phyloP scores from a whole-genome alignment of 345 rosid species.

The Boechera divaricarpa region DNA sequence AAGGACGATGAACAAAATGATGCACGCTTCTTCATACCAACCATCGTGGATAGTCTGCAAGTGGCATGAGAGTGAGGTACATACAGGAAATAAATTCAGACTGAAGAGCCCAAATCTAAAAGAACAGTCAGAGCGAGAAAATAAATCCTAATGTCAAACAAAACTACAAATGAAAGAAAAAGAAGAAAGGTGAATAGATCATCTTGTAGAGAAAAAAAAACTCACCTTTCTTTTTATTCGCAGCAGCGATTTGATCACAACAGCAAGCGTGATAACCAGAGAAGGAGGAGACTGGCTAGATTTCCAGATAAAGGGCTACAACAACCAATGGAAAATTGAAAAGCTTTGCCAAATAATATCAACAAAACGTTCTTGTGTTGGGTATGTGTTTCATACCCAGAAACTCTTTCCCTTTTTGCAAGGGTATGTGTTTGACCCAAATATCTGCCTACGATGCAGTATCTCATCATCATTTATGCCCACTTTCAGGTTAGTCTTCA shows the following conservation, averaged over 20 bases:
- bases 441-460: conserved; percentile 56
- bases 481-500: conserved; percentile 56
- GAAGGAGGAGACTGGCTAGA: conserved; percentile 76
- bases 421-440: conserved; percentile 85
- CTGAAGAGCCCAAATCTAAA: neutral
- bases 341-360: neutral
- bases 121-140: neutral
- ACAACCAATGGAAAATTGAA: conserved; percentile 10
- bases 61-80: neutral
- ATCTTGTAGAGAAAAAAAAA: neutral
- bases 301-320: conserved; percentile 79
- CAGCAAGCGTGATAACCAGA: conserved; percentile 71
- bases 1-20: conserved; percentile 65
- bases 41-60: conserved; percentile 65
- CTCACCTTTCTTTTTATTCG: conserved; percentile 73
- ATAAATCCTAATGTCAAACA: too few species aligned
- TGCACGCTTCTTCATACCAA: conserved; percentile 85
- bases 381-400: conserved; percentile 50
- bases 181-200: neutral
- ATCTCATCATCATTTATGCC: conserved; percentile 68
- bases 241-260: conserved; percentile 55
- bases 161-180: too few species aligned
- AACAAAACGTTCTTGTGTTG: neutral
- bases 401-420: conserved; percentile 68
- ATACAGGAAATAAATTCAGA: neutral